A percentile compares a stretch with the other conserved stretches of the same genome.
phyloP scores from a whole-genome alignment of 2,329 filamentous ascomycete species.

The Akanthomyces lecanii region DNA sequence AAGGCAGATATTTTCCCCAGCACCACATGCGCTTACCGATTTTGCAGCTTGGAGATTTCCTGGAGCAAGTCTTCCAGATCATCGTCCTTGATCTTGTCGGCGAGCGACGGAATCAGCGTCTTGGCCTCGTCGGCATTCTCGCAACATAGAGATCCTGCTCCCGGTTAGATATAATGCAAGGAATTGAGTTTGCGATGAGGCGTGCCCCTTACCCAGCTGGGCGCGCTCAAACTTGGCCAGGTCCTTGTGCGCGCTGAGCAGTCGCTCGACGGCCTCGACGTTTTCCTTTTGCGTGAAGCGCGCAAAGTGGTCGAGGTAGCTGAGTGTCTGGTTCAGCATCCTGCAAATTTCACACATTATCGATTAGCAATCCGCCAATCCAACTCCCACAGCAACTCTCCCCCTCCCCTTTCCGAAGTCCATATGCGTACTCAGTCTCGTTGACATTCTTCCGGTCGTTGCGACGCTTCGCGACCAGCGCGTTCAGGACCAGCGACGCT shows the following conservation, averaged over 20 bases:
- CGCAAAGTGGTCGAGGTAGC: conserved; percentile 91
- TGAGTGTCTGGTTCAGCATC: conserved; percentile 80
- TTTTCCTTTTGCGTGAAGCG: conserved; percentile 95
- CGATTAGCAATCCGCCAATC: conserved; percentile 11
- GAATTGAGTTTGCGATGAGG: not conserved
- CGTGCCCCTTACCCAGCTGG: conserved; percentile 65
- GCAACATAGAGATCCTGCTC: conserved; percentile 79
- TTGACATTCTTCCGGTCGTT: conserved; percentile 77
- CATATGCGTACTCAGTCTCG: conserved; percentile 67
- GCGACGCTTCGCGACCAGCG: conserved; percentile 74
- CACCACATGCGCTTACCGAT: conserved; percentile 24
- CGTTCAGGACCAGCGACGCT: conserved; percentile 86
- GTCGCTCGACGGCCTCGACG: conserved; percentile 85
- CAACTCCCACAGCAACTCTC: too few relatives aligned
- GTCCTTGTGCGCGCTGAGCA: conserved; percentile 74
- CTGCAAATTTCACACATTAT: conserved; percentile 33
- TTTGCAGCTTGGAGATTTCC: conserved; percentile 78
- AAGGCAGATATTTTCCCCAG: not conserved
- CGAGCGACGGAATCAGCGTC: conserved; percentile 84
- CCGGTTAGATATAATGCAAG: not conserved
- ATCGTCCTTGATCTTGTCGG: conserved; percentile 85
- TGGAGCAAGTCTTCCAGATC: conserved; percentile 84
- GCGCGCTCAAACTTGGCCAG: conserved; percentile 91
- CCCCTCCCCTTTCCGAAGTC: too few relatives aligned
- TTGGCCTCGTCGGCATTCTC: conserved; percentile 94